Percentiles rank a stretch among this genome's conserved stretches.
These are phyloP conservation scores for Eucalyptus pauciflora DNA, from an alignment of 345 rosid genomes.

Conservation along the genomic window DNA sequence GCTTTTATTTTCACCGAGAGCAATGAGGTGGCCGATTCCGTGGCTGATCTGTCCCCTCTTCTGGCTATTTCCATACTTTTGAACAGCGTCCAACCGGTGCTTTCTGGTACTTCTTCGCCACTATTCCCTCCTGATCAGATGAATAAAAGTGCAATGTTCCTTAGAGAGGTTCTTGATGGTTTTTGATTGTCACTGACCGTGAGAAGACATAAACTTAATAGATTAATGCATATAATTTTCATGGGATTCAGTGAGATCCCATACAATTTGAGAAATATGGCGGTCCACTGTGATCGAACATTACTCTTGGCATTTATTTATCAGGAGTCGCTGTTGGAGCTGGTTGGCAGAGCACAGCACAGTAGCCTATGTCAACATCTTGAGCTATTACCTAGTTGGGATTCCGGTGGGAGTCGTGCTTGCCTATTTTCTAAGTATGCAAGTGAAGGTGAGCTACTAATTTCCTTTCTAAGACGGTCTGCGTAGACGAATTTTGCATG, in stretches of 20 bases:
- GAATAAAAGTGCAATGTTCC: not conserved
- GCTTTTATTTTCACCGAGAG: constrained; percentile 54
- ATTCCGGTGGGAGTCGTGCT: constrained; percentile 51
- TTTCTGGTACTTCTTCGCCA: constrained; percentile 34
- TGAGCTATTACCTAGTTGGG: constrained; percentile 62
- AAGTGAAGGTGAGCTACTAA: constrained; percentile 41
- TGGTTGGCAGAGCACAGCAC: constrained; percentile 70
- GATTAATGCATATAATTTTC: not conserved
- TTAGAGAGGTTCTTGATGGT: not conserved
- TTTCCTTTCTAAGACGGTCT: not conserved
- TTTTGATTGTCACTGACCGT: not conserved
- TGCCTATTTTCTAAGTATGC: constrained; percentile 32
- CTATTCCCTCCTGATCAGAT: not conserved
- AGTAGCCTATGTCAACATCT: constrained; percentile 58
- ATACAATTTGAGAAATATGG: not conserved
- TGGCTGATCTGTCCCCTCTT: constrained; percentile 54
- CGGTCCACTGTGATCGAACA: not conserved
- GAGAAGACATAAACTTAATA: not conserved
- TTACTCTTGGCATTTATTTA: not conserved
- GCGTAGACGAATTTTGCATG: not conserved
- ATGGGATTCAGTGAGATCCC: not conserved
- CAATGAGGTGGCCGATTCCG: constrained; percentile 38
- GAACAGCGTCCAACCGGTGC: constrained; percentile 79
- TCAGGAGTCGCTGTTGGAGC: constrained; percentile 74
- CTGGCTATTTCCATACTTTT: constrained; percentile 58